Percentiles rank a stretch among this genome's conserved stretches.
These are phyloP conservation scores for Globisporangium canariense DNA, from an alignment of 352 stramenopile genomes.

Conservation along the genomic window DNA sequence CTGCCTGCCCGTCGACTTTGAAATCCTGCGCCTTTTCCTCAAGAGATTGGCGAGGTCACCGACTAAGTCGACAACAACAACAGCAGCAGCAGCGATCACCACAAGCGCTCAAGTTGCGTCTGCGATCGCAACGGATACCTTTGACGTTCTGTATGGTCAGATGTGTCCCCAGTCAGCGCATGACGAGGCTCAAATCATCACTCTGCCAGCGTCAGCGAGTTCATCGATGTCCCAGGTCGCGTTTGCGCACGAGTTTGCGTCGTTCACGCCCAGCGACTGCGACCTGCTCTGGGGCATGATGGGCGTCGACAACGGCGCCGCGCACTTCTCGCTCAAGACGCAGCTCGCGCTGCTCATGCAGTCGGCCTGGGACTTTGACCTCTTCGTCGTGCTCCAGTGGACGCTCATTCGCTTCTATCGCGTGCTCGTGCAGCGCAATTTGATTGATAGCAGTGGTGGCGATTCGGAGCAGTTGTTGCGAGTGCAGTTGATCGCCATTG, in stretches of 20 bases:
- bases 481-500: conserved; percentile 28
- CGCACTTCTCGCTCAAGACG: conserved; percentile 39
- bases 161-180: neutral
- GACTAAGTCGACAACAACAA: neutral
- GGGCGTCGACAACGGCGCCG: conserved; percentile 45
- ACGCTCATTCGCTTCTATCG: conserved; percentile 35
- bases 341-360: conserved; percentile 54
- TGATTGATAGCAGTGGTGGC: neutral
- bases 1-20: conserved; percentile 76
- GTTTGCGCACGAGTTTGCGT: conserved; percentile 40
- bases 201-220: neutral
- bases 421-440: neutral
- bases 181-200: conserved; percentile 2
- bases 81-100: neutral
- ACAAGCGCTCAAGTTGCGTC: conserved; percentile 23
- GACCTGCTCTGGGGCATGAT: conserved; percentile 77
- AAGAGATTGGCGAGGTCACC: conserved; percentile 15
- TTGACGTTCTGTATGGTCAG: conserved; percentile 54
- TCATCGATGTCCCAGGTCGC: conserved; percentile 12
- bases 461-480: conserved; percentile 7
- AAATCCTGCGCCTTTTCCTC: conserved; percentile 53
- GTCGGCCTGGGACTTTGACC: conserved; percentile 70
- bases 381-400: conserved; percentile 71
- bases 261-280: conserved; percentile 69
- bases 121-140: conserved; percentile 60